Base-by-base conservation (phyloP, 805 yeast genomes). In the Yarrowia keelungensis region DNA sequence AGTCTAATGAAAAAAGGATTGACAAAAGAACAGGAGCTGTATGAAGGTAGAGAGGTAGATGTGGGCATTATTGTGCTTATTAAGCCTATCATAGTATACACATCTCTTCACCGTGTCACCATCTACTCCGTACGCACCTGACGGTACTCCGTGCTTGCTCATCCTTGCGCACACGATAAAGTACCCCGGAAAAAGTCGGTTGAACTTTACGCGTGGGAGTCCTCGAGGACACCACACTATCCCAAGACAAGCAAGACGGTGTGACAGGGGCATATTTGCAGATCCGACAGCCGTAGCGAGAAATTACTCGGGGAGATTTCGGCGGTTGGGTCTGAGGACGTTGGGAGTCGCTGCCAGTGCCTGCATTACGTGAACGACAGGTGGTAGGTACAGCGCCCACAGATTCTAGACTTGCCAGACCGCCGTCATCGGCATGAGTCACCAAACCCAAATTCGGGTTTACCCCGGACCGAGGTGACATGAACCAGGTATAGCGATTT, bases 401-500 rank as follows among this genome's bases (percentile, higher is more conserved):
- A 26, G 32, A 5, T 26, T 5, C 47, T 19, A 5, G 15, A 16
- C 16, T 16, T 12, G 46, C 7, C n/a, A 41, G 16, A 12, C 9
- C 22, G 61, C 59, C 59, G 47, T 43, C 65, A 59, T 59, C 65
- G 65, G 65, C 65, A 59, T 59, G 65, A 59, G 42, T 59, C 65
- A 59, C 51, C 19, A 56, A 59, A 59, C 65, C 65, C 51, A 43
- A 19, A 58, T 59, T 35, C 65, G 64, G 64, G 64, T 45, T 45
- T 59, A 59, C 65, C 65, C 65, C 65, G 65, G 65, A 59, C 65
- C 65, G 65, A 59, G 65, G 65, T 59, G 65, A 54, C 61, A 41
- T 41, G 46, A 58, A 58, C 65, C 35, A 58, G 16, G 65, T 46
- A 54, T n/a, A 8, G 45, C 32, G 8, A n/a, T 7, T 5, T 2